phyloP scores from a whole-genome alignment of 257 asterid species.

The Nicotiana otophora region DNA sequence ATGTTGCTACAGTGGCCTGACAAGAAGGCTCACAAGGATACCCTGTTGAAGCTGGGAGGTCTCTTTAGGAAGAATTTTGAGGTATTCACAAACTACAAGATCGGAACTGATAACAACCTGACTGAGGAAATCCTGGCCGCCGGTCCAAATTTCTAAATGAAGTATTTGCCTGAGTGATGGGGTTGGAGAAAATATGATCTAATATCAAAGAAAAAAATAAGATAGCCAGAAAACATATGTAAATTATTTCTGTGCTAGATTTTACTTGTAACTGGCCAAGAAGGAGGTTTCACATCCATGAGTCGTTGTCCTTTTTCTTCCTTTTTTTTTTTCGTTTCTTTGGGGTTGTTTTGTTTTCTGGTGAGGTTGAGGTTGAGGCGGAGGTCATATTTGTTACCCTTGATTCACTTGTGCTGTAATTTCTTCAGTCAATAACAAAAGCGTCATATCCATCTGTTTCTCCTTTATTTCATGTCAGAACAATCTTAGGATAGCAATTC shows the following conservation, averaged over 20 bases:
- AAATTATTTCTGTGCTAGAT: not conserved
- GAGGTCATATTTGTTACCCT: not conserved
- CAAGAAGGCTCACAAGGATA: slow-evolving; percentile 59
- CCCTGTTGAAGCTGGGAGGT: slow-evolving; percentile 69
- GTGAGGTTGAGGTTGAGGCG: not conserved
- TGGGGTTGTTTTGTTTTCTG: not conserved
- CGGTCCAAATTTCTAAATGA: slow-evolving; percentile 60
- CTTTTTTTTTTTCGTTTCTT: not conserved
- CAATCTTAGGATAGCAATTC: not conserved
- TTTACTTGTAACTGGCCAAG: not conserved
- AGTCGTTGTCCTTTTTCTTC: not conserved
- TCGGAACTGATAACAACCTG: slow-evolving; percentile 60
- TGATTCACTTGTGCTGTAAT: not conserved
- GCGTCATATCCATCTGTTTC: not conserved
- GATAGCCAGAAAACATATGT: not conserved
- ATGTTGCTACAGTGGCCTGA: slow-evolving; percentile 57
- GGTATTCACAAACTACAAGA: slow-evolving; percentile 56
- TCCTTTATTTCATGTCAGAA: not conserved
- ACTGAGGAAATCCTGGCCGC: slow-evolving; percentile 76
- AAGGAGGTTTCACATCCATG: not conserved
- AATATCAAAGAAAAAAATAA: not conserved
- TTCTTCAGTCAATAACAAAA: not conserved
- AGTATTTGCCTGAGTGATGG: not conserved
- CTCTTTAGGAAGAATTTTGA: slow-evolving; percentile 82
- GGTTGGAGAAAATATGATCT: not conserved